These are phyloP conservation scores for Whalleya microplaca DNA, from an alignment of 2,329 filamentous ascomycete genomes.

Conservation along the genomic window DNA sequence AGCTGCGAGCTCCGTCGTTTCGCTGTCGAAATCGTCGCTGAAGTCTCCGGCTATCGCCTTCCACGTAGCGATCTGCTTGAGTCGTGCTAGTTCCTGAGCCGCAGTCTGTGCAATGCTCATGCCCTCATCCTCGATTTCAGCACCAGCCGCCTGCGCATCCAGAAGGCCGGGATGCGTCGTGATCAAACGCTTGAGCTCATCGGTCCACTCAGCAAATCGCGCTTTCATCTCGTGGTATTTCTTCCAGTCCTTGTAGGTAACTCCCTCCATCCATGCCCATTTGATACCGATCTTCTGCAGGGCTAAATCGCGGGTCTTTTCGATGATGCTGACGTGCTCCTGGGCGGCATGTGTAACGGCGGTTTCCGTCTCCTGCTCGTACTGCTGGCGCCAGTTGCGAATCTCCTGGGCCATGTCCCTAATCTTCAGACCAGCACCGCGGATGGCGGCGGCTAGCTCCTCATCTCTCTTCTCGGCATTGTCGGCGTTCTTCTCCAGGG, in stretches of 20 bases:
- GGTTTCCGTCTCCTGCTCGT: slow-evolving; percentile 69
- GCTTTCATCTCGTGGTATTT: slow-evolving; percentile 89
- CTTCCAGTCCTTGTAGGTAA: slow-evolving; percentile 97
- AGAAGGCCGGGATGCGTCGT: slow-evolving; percentile 72
- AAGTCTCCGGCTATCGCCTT: slow-evolving; percentile 78
- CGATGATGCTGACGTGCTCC: slow-evolving; percentile 80
- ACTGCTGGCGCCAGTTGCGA: slow-evolving; percentile 74
- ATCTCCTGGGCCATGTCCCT: slow-evolving; percentile 78
- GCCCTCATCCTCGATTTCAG: slow-evolving; percentile 73
- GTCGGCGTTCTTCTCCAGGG: slow-evolving; percentile 61
- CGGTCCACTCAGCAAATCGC: slow-evolving; percentile 82
- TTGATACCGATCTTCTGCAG: slow-evolving; percentile 90
- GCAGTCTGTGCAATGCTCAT: slow-evolving; percentile 81
- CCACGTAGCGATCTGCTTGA: slow-evolving; percentile 85
- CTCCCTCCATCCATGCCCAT: slow-evolving; percentile 94
- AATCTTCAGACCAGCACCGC: slow-evolving; percentile 71
- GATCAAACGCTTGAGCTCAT: slow-evolving; percentile 77
- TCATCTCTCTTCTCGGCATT: slow-evolving; percentile 48
- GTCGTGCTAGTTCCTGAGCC: slow-evolving; percentile 75
- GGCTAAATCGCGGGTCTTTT: slow-evolving; percentile 80
- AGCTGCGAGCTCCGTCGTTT: slow-evolving; percentile 62
- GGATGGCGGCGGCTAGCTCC: slow-evolving; percentile 55
- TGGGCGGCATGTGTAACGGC: slow-evolving; percentile 75
- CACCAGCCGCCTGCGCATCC: slow-evolving; percentile 68
- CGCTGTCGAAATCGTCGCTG: slow-evolving; percentile 77